Conservation (phyloP, 768 basidiomycete species). For the Galerina marginata region DNA sequence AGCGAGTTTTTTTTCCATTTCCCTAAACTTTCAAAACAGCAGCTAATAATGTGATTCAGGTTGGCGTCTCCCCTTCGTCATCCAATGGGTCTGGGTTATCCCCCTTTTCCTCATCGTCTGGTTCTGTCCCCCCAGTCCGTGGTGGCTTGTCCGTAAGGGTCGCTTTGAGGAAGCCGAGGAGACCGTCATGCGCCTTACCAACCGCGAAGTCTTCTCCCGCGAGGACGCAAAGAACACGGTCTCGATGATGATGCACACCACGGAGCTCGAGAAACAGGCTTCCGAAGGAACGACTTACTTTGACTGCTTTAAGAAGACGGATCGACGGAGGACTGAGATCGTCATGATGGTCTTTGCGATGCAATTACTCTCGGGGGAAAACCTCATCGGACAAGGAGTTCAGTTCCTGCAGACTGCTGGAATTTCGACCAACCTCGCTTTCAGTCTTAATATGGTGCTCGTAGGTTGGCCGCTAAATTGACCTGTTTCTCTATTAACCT, state of each 20-base stretch:
- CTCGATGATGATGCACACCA: constrained; percentile 1
- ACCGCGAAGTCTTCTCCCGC: neutral
- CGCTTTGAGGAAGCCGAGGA: constrained; percentile 1
- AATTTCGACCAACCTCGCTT: constrained; percentile 3
- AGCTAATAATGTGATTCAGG: neutral
- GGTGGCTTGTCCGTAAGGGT: neutral
- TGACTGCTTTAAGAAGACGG: neutral
- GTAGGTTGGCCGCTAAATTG: neutral
- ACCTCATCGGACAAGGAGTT: constrained; percentile 2
- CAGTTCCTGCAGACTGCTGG: constrained; percentile 6
- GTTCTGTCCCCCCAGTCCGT: neutral
- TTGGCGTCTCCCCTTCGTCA: constrained; percentile 8
- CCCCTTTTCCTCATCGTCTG: constrained; percentile 6
- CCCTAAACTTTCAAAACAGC: neutral
- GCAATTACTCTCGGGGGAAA: constrained; percentile 4
- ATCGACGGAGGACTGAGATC: constrained; percentile 1
- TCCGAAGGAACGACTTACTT: neutral
- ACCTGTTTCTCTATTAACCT: neutral
- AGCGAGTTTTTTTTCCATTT: neutral
- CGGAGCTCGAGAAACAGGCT: constrained; percentile 1
- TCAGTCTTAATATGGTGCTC: constrained; percentile 4
- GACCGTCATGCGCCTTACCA: constrained; percentile 1
- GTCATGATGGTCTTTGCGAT: constrained; percentile 8
- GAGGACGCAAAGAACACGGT: constrained; percentile 4
- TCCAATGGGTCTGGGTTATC: constrained; percentile 7